phyloP scores from a whole-genome alignment of 2,329 filamentous ascomycete species.

The Venturia asperata region DNA sequence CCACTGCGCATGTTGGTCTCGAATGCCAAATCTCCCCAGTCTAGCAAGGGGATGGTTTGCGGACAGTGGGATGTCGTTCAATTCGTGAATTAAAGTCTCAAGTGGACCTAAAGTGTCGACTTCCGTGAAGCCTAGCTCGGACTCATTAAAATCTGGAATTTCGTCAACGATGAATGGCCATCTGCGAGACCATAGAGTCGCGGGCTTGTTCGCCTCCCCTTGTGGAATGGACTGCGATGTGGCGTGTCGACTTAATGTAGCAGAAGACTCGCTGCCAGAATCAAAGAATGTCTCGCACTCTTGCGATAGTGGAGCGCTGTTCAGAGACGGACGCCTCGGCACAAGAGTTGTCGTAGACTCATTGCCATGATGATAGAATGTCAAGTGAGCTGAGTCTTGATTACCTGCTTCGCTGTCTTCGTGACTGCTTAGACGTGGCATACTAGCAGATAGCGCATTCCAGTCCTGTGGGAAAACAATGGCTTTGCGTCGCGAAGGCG shows the following conservation, averaged over 20 bases:
- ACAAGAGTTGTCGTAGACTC: neutral
- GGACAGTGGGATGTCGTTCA: neutral
- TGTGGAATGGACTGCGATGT: neutral
- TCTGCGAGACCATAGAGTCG: neutral
- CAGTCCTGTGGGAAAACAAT: neutral
- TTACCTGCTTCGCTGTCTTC: neutral
- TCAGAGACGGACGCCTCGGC: neutral
- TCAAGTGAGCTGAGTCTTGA: neutral
- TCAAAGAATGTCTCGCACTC: constrained; percentile 7
- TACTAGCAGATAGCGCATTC: neutral
- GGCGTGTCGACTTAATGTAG: neutral
- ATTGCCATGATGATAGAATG: constrained; percentile 6
- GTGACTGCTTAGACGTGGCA: neutral
- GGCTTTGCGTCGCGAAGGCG: neutral
- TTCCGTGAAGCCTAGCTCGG: neutral
- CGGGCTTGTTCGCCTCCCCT: neutral
- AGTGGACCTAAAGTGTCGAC: neutral
- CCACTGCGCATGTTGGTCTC: neutral
- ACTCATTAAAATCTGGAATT: neutral
- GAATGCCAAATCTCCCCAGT: neutral
- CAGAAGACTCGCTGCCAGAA: neutral
- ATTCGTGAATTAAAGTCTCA: neutral
- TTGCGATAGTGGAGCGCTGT: neutral
- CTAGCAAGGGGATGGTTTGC: neutral
- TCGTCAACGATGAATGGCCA: neutral